Evolutionary conservation across 2,329 filamentous ascomycete genomes (phyloP).

Genomic region (Emmonsiellopsis sp.): DNA sequence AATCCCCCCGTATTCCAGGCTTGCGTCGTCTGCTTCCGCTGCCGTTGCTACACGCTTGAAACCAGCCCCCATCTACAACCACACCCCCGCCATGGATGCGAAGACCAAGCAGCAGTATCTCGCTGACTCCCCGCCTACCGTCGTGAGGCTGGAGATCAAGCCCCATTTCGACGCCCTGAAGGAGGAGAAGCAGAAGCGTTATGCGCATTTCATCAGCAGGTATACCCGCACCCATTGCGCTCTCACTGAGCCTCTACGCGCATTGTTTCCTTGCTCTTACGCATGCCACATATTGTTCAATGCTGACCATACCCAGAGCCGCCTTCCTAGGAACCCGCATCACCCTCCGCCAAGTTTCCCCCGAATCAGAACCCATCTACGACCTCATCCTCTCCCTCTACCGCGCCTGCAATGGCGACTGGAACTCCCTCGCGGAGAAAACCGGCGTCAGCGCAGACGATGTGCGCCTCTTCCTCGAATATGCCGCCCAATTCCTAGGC

Average conservation of each 20-base stretch:
- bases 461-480: constrained; percentile 62
- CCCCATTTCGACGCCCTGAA: constrained; percentile 70
- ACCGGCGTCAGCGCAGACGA: constrained; percentile 56
- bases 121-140: constrained; percentile 79
- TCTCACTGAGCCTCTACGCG: too few relatives aligned
- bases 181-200: constrained; percentile 63
- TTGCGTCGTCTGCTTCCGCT: constrained; percentile 5
- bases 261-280: too few relatives aligned
- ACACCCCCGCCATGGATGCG: constrained; percentile 28
- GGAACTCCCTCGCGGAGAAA: constrained; percentile 57
- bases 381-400: constrained; percentile 70
- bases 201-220: constrained; percentile 84
- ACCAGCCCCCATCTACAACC: constrained; percentile 3
- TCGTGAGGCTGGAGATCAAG: constrained; percentile 82
- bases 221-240: constrained; percentile 29
- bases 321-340: constrained; percentile 69
- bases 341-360: constrained; percentile 71
- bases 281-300: background rate
- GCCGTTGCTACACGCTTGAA: constrained; percentile 2
- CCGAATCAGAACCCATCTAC: constrained; percentile 72
- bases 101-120: constrained; percentile 58
- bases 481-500: constrained; percentile 68
- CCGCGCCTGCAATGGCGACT: constrained; percentile 58
- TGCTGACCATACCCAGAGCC: constrained; percentile 43
- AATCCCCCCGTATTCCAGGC: background rate